Evolutionary conservation across 441 rosid genomes (phyloP), one percentile per base, ranked within the genome.

Genomic region (Corymbia calophylla): DNA sequence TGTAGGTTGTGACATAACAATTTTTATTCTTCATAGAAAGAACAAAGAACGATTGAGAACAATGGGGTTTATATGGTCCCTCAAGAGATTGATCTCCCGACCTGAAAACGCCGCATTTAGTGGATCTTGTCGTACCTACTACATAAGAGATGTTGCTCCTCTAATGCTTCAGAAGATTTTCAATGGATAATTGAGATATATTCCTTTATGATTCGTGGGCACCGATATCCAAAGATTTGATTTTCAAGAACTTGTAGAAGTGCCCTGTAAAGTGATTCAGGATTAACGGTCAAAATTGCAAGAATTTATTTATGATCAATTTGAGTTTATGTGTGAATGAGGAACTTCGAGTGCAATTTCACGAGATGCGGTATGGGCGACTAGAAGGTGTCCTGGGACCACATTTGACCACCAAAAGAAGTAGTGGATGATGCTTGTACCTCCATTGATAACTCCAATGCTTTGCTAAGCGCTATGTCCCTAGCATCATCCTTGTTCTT

Each of bases 61-160:
- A 19, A 70, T 5, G 9, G 14, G 15, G 47, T 35, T 19, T 19
- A 7, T 35, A 19, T 3, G 82, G 29, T 73, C 16, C 17, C 44
- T 39, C 5, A 0, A 11, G 16, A 39, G 49, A 25, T 19, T 1
- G 0, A 39, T 73, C 81, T 7, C 29, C 5, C 1, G 1, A 39
- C 16, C 29, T 11, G 6, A 21, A 73, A 73, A 73, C 8, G 16
- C 3, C 5, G 9, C 17, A 21, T 21, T 21, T 68, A 18, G 27
- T 35, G 3, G 11, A 39, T 39, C 21, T 39, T 73, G 49, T 0
- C 4, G 29, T 21, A 3, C 25, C 82, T 5, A 29, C 8, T 18
- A 35, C 49, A 39, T 29, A 68, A 5, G 47, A 32, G 80, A 68
- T 17, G 47, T 39, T 32, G 47, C 47, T 18, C 80, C 80, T 68